Conservation (phyloP, 129 eudicot species). For the Flaveria brownii region DNA sequence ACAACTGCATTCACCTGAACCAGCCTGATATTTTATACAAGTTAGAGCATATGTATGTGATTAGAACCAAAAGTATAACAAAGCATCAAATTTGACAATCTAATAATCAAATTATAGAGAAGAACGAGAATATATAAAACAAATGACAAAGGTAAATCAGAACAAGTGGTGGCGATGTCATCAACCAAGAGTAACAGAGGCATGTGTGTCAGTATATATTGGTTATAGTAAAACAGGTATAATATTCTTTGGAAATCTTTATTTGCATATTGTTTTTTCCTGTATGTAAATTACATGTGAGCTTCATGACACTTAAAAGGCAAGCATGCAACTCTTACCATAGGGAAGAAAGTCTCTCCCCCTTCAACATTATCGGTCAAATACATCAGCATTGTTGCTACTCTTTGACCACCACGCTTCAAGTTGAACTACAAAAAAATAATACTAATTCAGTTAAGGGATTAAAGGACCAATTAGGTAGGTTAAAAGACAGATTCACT, state of each 20-base stretch:
- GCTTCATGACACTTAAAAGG: neutral
- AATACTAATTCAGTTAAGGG: neutral
- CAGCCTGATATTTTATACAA: conserved; percentile 59
- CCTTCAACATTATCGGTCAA: conserved; percentile 90
- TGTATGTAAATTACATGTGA: neutral
- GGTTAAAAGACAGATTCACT: neutral
- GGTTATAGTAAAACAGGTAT: neutral
- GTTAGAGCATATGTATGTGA: neutral
- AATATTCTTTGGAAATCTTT: conserved; percentile 5
- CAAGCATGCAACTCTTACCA: conserved; percentile 48
- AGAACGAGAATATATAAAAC: neutral
- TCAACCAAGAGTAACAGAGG: neutral
- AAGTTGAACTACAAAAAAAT: conserved; percentile 65
- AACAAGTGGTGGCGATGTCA: neutral
- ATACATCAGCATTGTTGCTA: conserved; percentile 94
- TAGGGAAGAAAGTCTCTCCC: conserved; percentile 91
- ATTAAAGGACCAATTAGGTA: neutral
- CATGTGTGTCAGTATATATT: conserved; percentile 2
- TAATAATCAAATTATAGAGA: conserved; percentile 9
- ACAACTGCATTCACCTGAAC: conserved; percentile 90
- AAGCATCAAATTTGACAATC: neutral
- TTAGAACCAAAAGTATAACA: conserved; percentile 10
- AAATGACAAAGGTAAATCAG: neutral
- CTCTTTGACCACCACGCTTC: conserved; percentile 95
- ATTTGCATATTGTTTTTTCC: conserved; percentile 1